Conservation (phyloP, 2,329 filamentous ascomycete species). For the Neospermospora avenae region DNA sequence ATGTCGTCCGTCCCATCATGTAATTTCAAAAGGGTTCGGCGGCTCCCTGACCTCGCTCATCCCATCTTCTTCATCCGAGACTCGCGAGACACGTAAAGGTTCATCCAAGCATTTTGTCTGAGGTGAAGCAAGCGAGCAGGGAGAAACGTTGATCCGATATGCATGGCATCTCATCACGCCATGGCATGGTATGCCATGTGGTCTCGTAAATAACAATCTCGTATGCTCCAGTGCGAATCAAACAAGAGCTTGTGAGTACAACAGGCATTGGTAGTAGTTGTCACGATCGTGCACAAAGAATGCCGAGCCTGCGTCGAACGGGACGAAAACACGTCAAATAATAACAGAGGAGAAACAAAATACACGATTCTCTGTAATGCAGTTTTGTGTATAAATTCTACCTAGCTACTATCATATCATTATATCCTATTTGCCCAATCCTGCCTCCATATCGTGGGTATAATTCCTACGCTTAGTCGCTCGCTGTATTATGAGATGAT, state of each 20-base stretch:
- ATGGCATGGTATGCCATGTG: background rate
- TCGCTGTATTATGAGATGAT: conserved; percentile 2
- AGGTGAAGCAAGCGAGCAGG: background rate
- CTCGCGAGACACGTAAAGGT: background rate
- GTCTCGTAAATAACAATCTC: background rate
- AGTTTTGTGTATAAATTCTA: background rate
- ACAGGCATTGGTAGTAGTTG: no score
- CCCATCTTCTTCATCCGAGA: background rate
- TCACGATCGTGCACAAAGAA: no score
- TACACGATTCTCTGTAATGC: background rate
- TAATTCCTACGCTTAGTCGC: background rate
- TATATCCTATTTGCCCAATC: background rate
- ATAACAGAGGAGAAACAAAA: background rate
- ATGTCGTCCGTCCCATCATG: no score
- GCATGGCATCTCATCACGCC: background rate
- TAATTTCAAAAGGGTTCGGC: background rate
- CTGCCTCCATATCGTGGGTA: background rate
- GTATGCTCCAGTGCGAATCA: no score
- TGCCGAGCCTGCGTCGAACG: no score
- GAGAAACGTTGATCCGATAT: background rate
- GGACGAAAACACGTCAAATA: no score
- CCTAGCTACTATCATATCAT: background rate
- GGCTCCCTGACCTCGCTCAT: background rate
- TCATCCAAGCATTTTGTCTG: background rate
- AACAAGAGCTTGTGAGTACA: no score